Evolutionary conservation across 2,329 filamentous ascomycete genomes (phyloP).

Genomic region (Fusarium nelsonii): DNA sequence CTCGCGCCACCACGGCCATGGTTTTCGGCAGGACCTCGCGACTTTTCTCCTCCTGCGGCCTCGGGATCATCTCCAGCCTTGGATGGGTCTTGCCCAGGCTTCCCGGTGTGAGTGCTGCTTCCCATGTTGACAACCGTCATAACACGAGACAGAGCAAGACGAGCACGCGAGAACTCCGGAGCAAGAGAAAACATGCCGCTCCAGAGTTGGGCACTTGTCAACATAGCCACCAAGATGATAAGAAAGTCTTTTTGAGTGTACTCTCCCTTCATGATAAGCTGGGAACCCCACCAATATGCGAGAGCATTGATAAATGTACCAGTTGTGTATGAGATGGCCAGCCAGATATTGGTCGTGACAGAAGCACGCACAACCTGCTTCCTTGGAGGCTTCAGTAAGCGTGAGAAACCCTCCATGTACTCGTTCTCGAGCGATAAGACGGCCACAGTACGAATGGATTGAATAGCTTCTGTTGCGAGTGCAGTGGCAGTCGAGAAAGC

Average conservation of each 20-base stretch:
- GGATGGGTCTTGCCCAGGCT: slow-evolving; percentile 17
- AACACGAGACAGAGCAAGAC: slow-evolving; percentile 69
- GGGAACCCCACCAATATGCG: slow-evolving; percentile 84
- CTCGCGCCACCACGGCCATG: slow-evolving; percentile 53
- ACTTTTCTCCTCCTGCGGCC: slow-evolving; percentile 49
- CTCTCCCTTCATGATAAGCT: slow-evolving; percentile 73
- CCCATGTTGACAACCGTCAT: slow-evolving; percentile 62
- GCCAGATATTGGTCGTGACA: slow-evolving; percentile 67
- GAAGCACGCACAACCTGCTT: slow-evolving; percentile 65
- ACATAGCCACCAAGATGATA: slow-evolving; percentile 76
- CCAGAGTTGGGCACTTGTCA: slow-evolving; percentile 78
- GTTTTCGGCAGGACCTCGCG: slow-evolving; percentile 33
- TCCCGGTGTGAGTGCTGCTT: slow-evolving; percentile 41
- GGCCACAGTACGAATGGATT: slow-evolving; percentile 36
- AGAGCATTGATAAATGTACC: slow-evolving; percentile 78
- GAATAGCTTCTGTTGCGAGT: slow-evolving; percentile 38
- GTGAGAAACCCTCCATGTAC: slow-evolving; percentile 64
- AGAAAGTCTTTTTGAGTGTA: slow-evolving; percentile 77
- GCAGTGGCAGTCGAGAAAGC: slow-evolving; percentile 64
- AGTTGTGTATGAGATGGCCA: slow-evolving; percentile 69
- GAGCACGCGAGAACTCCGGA: slow-evolving; percentile 76
- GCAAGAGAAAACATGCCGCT: slow-evolving; percentile 80
- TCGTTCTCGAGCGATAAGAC: slow-evolving; percentile 64
- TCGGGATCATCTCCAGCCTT: slow-evolving; percentile 54
- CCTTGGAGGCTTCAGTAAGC: slow-evolving; percentile 62